These are phyloP conservation scores for Epichloe festucae DNA, from an alignment of 2,329 filamentous ascomycete species.

Conservation along the genomic window DNA sequence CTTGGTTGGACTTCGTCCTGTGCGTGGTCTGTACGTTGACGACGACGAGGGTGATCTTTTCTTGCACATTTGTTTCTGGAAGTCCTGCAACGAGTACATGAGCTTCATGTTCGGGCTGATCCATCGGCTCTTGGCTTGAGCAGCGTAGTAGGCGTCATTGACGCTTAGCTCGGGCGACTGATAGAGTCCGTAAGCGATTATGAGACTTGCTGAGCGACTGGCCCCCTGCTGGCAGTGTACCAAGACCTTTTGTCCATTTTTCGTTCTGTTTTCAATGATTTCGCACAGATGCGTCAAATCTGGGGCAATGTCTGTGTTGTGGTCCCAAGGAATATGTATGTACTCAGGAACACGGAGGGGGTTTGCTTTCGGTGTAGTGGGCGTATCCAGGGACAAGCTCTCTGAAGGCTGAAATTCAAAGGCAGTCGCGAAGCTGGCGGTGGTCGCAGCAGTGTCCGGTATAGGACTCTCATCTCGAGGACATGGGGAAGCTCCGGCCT, in stretches of 20 bases:
- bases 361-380: constrained; percentile 42
- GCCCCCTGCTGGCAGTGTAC: constrained; percentile 81
- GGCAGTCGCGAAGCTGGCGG: constrained; percentile 45
- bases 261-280: constrained; percentile 58
- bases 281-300: constrained; percentile 66
- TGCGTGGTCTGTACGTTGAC: constrained; percentile 35
- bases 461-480: constrained; percentile 27
- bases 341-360: constrained; percentile 55
- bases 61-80: constrained; percentile 50
- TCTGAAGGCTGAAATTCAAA: constrained; percentile 40
- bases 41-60: constrained; percentile 31
- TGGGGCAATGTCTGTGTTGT: constrained; percentile 73
- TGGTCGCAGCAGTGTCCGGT: constrained; percentile 43
- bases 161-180: constrained; percentile 64
- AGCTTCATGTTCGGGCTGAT: constrained; percentile 87
- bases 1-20: constrained; percentile 43
- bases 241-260: constrained; percentile 63
- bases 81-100: constrained; percentile 80
- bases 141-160: constrained; percentile 71
- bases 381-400: constrained; percentile 28
- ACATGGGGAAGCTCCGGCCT: constrained; percentile 15
- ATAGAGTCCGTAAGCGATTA: constrained; percentile 76
- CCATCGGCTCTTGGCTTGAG: constrained; percentile 72
- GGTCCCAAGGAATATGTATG: constrained; percentile 78
- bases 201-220: constrained; percentile 71